Base-by-base conservation (phyloP, 176 grass and related monocot genomes). In the Bonia amplexicaulis region DNA sequence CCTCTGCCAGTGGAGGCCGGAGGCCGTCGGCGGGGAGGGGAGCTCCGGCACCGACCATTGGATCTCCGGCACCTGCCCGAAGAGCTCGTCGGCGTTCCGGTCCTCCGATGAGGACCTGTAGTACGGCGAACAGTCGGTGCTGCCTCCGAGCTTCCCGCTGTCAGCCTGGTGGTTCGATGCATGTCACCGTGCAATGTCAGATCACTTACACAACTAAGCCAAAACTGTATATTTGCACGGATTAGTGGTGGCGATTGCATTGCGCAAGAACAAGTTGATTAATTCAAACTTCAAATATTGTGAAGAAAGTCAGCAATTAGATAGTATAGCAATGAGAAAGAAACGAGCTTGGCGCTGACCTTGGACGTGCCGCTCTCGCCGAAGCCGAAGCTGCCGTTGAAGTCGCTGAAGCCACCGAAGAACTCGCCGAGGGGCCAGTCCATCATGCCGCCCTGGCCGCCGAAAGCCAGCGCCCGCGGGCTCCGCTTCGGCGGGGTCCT, bases 341-440 rank as follows among this genome's bases (percentile, higher is more conserved):
- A 70, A 71, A 57, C 55, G 76, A 51, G 66, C 31, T 40, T 33
- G 13, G 19, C 20, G 25, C 40, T 59, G 71, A 96, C 93, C 89
- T 96, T 93, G 17, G 91, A 96, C n/a, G 86, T 89, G 77, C 83
- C 73, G 20, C 64, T 82, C 61, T 93, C 94, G 37, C 76, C 77
- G 81, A 91, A 96, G 48, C 89, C 82, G 49, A 92, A 95, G 65
- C 61, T 76, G 57, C 77, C 69, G 80, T 76, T 85, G 53, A 91
- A 93, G 29, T 91, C 89, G 40, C 59, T 61, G 73, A 93, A 88
- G 46, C 86, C 94, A 29, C 88, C 89, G 73, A 96, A 96, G 80
- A 89, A 89, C 54, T 96, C 91, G 60, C 92, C 94, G 14, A 93
- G 87, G 3, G 94, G 86, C 94, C 94, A 96, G 19, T 93, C 91